Percentiles rank a stretch among this genome's conserved stretches.
Evolutionary conservation across 2,329 filamentous ascomycete genomes (phyloP).

Genomic region (Aureobasidium musti): DNA sequence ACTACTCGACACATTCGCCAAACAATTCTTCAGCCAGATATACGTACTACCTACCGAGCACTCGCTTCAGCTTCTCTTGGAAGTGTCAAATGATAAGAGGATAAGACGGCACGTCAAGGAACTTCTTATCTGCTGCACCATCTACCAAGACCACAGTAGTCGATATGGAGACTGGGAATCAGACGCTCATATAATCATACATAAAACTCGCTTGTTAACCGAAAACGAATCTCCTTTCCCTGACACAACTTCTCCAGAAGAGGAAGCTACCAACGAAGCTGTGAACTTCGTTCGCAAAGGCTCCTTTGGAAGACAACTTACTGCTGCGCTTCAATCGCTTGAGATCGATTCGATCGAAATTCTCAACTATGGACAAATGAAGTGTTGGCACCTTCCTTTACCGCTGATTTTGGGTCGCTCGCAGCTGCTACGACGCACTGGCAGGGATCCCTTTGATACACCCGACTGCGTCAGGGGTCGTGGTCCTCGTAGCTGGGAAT

Average conservation of each 20-base stretch:
- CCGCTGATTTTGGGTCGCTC: not conserved
- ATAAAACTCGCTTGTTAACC: too few species aligned
- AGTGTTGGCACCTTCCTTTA: not conserved
- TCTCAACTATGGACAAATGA: not conserved
- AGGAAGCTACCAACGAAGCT: not conserved
- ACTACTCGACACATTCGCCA: not conserved
- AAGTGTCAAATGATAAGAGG: not conserved
- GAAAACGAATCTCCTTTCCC: too few species aligned
- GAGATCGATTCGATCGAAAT: not conserved
- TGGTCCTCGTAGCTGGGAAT: not conserved
- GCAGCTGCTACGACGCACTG: not conserved
- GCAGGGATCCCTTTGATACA: not conserved
- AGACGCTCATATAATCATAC: too few species aligned
- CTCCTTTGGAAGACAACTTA: not conserved
- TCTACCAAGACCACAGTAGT: not conserved
- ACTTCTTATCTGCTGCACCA: not conserved
- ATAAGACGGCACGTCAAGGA: not conserved
- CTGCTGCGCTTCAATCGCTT: not conserved
- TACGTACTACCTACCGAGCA: not conserved
- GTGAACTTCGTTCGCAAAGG: not conserved
- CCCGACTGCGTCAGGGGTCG: accelerated
- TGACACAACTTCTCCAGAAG: not conserved
- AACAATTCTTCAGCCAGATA: not conserved
- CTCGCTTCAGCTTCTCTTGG: not conserved
- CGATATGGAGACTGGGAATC: too few species aligned